Evolutionary conservation across 2,329 filamentous ascomycete genomes (phyloP).

Genomic region (Cryphonectria radicalis): DNA sequence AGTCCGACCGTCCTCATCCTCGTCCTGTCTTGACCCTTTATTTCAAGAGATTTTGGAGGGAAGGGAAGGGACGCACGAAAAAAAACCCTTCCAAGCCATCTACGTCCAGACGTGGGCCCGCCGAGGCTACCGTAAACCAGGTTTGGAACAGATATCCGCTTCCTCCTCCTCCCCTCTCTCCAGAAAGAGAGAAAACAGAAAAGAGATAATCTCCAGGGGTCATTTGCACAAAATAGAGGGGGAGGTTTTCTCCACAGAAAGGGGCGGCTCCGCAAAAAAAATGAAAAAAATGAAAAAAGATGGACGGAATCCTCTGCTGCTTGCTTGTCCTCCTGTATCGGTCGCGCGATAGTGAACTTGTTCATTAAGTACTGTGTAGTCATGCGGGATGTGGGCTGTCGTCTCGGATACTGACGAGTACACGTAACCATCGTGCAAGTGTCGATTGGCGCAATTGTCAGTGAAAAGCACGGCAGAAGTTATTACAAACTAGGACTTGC

Average conservation of each 20-base stretch:
- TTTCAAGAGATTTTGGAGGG: neutral
- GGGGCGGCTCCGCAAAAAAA: no score
- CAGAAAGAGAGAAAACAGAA: neutral
- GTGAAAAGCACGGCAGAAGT: neutral
- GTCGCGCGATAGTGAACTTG: neutral
- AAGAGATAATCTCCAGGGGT: neutral
- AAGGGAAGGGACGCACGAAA: no score
- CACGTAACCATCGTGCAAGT: neutral
- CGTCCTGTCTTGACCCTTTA: neutral
- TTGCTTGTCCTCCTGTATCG: neutral
- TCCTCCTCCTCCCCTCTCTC: neutral
- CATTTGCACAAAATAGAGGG: neutral
- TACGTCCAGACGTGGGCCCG: neutral
- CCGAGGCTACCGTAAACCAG: neutral
- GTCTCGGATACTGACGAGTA: neutral
- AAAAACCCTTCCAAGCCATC: neutral
- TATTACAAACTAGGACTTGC: neutral
- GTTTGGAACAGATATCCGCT: neutral
- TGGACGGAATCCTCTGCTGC: neutral
- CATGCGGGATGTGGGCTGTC: neutral
- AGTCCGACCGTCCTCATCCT: neutral
- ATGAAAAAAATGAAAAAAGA: no score
- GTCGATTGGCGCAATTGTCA: neutral
- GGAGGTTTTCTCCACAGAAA: neutral
- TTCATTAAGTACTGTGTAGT: neutral